phyloP scores from a whole-genome alignment of 2,329 filamentous ascomycete genomes.

The Calonectria ilicicola region DNA sequence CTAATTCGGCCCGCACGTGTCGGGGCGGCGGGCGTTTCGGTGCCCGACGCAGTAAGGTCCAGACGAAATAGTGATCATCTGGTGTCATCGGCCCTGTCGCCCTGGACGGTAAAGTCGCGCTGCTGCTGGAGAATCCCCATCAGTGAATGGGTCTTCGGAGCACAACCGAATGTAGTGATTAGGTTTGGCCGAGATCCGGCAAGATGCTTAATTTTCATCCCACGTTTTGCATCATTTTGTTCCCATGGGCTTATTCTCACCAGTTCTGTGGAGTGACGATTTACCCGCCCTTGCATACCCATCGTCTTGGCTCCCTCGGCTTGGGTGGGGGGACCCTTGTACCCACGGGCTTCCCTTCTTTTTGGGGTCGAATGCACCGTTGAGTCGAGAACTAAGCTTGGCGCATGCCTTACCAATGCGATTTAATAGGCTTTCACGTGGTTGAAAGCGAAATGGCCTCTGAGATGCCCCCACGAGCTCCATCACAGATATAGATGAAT shows the following conservation, averaged over 20 bases:
- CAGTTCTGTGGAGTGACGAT: neutral
- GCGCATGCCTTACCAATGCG: neutral
- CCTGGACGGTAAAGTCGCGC: no score
- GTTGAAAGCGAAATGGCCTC: no score
- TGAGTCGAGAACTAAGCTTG: neutral
- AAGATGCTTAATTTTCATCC: neutral
- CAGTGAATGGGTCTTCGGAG: neutral
- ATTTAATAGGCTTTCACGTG: neutral
- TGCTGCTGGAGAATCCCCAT: neutral
- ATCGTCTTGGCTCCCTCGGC: neutral
- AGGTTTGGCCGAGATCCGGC: neutral
- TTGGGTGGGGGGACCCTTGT: neutral
- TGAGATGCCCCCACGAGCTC: neutral
- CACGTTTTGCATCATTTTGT: neutral
- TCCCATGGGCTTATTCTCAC: neutral
- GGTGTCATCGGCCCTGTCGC: neutral
- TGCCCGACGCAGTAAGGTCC: neutral
- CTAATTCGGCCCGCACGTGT: neutral
- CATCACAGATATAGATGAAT: neutral
- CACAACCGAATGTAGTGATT: neutral
- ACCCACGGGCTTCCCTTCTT: neutral
- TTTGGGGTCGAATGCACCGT: neutral
- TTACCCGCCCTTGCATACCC: neutral
- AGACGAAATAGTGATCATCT: neutral
- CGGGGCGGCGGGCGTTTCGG: neutral